Evolutionary conservation across 2,329 filamentous ascomycete species (phyloP), one percentile per base, ranked within the genome.

Genomic region (Colletotrichum somersetense): DNA sequence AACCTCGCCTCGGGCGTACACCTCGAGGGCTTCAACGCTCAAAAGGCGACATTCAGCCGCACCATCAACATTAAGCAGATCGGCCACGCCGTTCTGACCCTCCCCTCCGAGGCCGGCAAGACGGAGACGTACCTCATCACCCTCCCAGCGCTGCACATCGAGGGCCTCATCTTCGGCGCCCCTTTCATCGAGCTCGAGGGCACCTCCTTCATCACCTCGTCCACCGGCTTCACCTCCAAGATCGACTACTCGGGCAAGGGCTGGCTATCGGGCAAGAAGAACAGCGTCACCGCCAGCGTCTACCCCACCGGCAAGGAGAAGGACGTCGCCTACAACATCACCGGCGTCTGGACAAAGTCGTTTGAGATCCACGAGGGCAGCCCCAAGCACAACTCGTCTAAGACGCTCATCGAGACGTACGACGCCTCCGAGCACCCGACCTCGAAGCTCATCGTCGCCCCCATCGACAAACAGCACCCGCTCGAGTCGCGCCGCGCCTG

Each of bases 41-140:
- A 98, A 80, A 98, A 97, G 82, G 95, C 96, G 5, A 97, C 94
- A 20, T 98, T 99, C 83, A 93, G 93, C 74, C 92, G 92, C 76
- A 97, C 96, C 56, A 98, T 98, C 81, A 93, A 96, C 78, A 92
- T 99, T 79, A 97, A 97, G 87, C 94, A 97, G 84, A 92, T 97
- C 76, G 96, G 96, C 46, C 95, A 98, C 79, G 95, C 95, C 52
- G 85, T 97, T 44, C 88, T 96, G 74, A 93, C 93, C 62, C 85
- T 98, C 71, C 92, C 93, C 14, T 82, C 82, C 35, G 76, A 76
- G 55, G 76, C 77, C 71, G 76, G 80, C 71, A 81, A 85, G 74
- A 77, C 79, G 38, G 93, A 96, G 80, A 91, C 89, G 75, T 97
- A 97, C 85, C 88, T 98, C 74, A 97, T 98, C 80, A 97, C 95